Base-by-base conservation (phyloP, 768 basidiomycete genomes). In the Calocera viscosa region DNA sequence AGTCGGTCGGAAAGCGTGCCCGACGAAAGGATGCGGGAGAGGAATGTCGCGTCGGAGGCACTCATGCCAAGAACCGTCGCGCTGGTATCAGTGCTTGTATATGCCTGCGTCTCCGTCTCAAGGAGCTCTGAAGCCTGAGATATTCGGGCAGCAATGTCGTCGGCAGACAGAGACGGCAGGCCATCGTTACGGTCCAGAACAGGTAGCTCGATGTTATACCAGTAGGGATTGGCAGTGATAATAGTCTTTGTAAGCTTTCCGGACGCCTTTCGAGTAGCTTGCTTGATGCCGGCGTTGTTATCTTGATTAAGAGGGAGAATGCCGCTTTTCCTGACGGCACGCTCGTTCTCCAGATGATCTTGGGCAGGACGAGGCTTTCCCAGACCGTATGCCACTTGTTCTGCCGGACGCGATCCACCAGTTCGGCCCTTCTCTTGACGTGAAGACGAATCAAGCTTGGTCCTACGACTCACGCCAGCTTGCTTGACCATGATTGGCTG, bases 1-100 rank as follows among this genome's bases (percentile, higher is more conserved):
- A 98, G 84, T 65, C 91, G 83, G 74, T 97, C 95, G 17, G 91
- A 91, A 17, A 94, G 84, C 1, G 95, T 98, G 67, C 95, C 95
- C 28, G 86, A 87, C 40, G 85, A 81, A 28, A 96, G 85, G 67
- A 98, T 88, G 72, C 90, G 90, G 64, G 86, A 81, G 49, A 98
- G 81, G 78, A 98, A 98, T 3, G 79, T 80, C 16, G 83, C 82
- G 75, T 95, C 94, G 2, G 93, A 87, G 2, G 85, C 79, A n/a
- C 76, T 76, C 11, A 72, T 69, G 0, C 65, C 63, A 16, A 53
- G 24, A 22, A 64, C 65, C 11, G 63, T 39, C 16, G 67, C 34
- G 39, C 66, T 22, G 10, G 26, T 60, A 26, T 32, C 53, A 26
- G 53, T 28, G 26, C 30, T 60, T 67, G 32, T 66, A 53, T 26